Conservation (phyloP, 2,329 filamentous ascomycete species). For the Thielaviopsis populi region DNA sequence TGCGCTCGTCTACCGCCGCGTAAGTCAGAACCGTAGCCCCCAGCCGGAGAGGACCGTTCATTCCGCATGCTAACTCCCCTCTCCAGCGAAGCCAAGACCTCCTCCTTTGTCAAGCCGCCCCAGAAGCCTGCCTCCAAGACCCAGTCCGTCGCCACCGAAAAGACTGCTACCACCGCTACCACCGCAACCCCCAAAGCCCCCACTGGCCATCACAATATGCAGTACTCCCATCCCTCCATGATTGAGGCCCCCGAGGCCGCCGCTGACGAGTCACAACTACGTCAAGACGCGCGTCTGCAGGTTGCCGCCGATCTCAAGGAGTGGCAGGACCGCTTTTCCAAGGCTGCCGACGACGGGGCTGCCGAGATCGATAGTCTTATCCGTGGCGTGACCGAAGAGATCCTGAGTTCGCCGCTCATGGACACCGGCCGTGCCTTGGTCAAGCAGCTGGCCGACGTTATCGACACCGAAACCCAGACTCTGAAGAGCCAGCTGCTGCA, state of each 20-base stretch:
- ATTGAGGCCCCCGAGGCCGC: slow-evolving; percentile 32
- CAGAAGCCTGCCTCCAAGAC: slow-evolving; percentile 20
- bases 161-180: slow-evolving; percentile 20
- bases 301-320: slow-evolving; percentile 64
- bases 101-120: slow-evolving; percentile 16
- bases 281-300: slow-evolving; percentile 45
- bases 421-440: slow-evolving; percentile 53
- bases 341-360: slow-evolving; percentile 68
- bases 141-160: slow-evolving; percentile 16
- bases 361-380: slow-evolving; percentile 56
- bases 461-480: slow-evolving; percentile 45
- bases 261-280: slow-evolving; percentile 37
- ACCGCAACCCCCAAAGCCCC: slow-evolving; percentile 22
- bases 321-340: slow-evolving; percentile 82
- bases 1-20: slow-evolving; percentile 19
- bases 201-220: background rate
- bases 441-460: slow-evolving; percentile 50
- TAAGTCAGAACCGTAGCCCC: slow-evolving; percentile 19
- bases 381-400: slow-evolving; percentile 35
- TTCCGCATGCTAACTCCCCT: background rate
- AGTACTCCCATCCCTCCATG: slow-evolving; percentile 18
- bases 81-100: slow-evolving; percentile 10
- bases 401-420: slow-evolving; percentile 28
- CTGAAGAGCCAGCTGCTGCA: slow-evolving; percentile 46
- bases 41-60: too few relatives aligned